Evolutionary conservation across 495 filamentous ascomycete genomes (phyloP).

Genomic region (Schizothecium vesticola): DNA sequence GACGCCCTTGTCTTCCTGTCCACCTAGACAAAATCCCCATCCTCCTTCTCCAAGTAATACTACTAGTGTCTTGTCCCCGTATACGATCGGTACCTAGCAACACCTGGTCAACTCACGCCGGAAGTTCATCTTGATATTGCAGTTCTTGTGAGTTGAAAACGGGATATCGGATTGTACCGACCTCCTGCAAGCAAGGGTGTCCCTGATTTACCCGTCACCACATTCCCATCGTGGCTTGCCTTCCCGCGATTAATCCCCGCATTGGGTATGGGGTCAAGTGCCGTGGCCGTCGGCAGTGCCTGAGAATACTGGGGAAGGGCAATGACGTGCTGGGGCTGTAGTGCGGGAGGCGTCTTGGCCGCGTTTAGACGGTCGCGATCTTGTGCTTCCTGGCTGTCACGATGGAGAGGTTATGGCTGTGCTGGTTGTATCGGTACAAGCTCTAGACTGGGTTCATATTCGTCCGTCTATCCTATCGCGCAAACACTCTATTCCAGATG

Average conservation of each 20-base stretch:
- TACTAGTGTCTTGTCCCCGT: no score
- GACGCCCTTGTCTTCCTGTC: conserved; percentile 25
- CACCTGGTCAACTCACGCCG: no score
- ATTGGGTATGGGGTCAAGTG: background rate
- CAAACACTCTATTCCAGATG: background rate
- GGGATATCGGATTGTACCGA: no score
- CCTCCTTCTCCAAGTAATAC: conserved; percentile 36
- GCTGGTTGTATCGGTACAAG: background rate
- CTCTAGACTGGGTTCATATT: background rate
- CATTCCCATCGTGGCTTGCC: background rate
- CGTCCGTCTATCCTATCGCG: background rate
- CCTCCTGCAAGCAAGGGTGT: no score
- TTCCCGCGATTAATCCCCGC: background rate
- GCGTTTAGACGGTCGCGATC: background rate
- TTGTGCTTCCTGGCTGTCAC: no score
- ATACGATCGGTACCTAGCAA: no score
- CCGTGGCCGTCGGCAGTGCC: background rate
- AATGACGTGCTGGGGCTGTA: background rate
- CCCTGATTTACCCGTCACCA: background rate
- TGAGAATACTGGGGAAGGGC: background rate
- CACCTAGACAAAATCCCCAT: conserved; percentile 31
- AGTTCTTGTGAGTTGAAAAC: no score
- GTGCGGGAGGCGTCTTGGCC: background rate
- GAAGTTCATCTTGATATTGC: no score
- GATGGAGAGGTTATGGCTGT: background rate